phyloP scores from a whole-genome alignment of 208 protist genomes.

The Angomonas deanei region DNA sequence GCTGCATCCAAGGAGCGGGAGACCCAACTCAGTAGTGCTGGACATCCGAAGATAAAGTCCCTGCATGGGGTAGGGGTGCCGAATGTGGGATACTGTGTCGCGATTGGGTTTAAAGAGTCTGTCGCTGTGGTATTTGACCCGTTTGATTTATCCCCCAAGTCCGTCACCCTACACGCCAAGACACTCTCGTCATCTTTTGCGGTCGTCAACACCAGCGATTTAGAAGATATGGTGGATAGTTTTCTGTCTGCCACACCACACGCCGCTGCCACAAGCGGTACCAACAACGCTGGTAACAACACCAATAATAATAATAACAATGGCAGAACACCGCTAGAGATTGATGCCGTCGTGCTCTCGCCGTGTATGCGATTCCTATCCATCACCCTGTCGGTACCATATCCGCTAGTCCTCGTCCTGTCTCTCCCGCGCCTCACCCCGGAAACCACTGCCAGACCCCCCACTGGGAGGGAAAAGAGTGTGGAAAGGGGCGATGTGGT shows the following conservation, averaged over 20 bases:
- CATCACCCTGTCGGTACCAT: not conserved
- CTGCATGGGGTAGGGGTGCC: not conserved
- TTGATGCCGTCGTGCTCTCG: slow-evolving; percentile 8
- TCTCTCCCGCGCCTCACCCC: too few relatives aligned
- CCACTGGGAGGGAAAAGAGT: slow-evolving; percentile 1
- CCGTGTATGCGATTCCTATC: slow-evolving; percentile 8
- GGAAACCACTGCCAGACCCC: not conserved
- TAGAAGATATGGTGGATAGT: not conserved
- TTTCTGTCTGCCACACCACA: not conserved
- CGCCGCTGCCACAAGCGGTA: not conserved
- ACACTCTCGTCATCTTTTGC: not conserved
- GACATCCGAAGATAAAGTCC: not conserved
- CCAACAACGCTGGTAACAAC: not conserved
- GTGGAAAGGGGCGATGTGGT: not conserved
- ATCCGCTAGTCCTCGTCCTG: not conserved
- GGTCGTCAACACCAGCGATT: not conserved
- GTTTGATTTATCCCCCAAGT: not conserved
- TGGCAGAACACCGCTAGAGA: not conserved
- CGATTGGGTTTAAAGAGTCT: not conserved
- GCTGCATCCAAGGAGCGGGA: not conserved
- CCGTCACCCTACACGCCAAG: not conserved
- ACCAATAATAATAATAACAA: not conserved
- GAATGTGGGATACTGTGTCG: not conserved
- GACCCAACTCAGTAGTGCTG: not conserved
- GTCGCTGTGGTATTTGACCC: not conserved